Percentiles rank a stretch among this genome's conserved stretches.
phyloP scores from a whole-genome alignment of 225 moss, liverwort and hornwort species.

The Polytrichum commune region DNA sequence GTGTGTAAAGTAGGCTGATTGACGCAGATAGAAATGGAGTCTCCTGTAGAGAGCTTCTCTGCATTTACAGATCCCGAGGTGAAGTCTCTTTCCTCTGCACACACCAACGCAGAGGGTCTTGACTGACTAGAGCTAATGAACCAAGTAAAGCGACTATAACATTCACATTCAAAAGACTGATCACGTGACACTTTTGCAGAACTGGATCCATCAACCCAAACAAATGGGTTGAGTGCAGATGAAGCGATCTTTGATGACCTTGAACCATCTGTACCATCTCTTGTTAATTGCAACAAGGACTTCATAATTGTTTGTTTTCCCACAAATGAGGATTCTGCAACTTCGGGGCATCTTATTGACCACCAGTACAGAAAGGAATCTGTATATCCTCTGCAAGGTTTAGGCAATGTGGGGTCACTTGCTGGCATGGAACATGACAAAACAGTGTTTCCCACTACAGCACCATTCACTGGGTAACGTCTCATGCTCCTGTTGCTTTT shows the following conservation, averaged over 20 bases:
- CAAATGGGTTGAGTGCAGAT: too few relatives aligned
- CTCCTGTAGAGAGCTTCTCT: too few relatives aligned
- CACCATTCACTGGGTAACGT: slow-evolving; percentile 23
- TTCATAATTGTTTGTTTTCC: slow-evolving; percentile 45
- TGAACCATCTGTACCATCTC: slow-evolving; percentile 19
- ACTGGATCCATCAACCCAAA: too few relatives aligned
- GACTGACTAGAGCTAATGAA: too few relatives aligned
- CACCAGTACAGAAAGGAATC: slow-evolving; percentile 16
- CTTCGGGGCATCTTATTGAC: slow-evolving; percentile 15
- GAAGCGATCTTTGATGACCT: slow-evolving; percentile 14
- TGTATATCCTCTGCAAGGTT: slow-evolving; percentile 14
- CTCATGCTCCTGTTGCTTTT: not conserved
- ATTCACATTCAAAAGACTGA: too few relatives aligned
- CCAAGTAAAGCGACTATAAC: too few relatives aligned
- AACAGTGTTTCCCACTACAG: slow-evolving; percentile 12
- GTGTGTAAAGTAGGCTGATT: too few relatives aligned
- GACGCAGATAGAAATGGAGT: too few relatives aligned
- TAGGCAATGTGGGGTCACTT: slow-evolving; percentile 22
- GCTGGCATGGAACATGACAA: slow-evolving; percentile 16
- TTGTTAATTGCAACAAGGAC: slow-evolving; percentile 24
- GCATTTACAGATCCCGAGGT: too few relatives aligned
- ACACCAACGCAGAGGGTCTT: too few relatives aligned
- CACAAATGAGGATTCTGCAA: slow-evolving; percentile 21
- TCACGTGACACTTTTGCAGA: not conserved
- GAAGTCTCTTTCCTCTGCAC: too few relatives aligned